Base-by-base conservation (phyloP, 108 stramenopile genomes). In the Pseudonitzschia multistriata region DNA sequence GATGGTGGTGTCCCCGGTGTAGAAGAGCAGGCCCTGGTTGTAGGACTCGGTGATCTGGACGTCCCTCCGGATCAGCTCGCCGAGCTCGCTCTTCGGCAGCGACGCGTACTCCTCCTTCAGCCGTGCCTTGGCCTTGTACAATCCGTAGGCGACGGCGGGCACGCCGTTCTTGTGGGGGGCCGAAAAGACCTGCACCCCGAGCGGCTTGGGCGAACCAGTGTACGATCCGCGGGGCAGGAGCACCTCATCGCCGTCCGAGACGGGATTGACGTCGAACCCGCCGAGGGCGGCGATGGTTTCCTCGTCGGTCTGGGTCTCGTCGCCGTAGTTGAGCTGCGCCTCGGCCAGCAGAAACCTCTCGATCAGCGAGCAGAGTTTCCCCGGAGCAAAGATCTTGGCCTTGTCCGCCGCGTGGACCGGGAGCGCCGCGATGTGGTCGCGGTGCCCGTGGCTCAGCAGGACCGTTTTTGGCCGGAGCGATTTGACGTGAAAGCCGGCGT, bases 1-100 rank as follows among this genome's bases (percentile, higher is more conserved):
- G 33, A 85, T 85, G 45, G 79, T 79, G 4, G 84, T 85, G 35
- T 85, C 84, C 5, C 84, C 84, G 8, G 81, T 82, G 55, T 81
- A 85, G 48, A 82, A 85, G 24, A 85, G 24, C 17, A 85, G 33
- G 3, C 84, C 84, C 48, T 85, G 77, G 17, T 79, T 60, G 66
- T 80, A 85, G 39, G 45, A 56, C 57, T 85, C 84, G 4, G 78
- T 80, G 28, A 85, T 80, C 11, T 54, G 71, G n/a, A 79, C 54
- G 19, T 59, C 57, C 34, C 35, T 30, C 3, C 76, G 71, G 35
- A 84, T 69, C 13, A 84, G 40, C 14, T 47, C 74, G 0, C 81
- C 83, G 25, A 84, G 42, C 49, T 76, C 71, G 40, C 65, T 76
- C 29, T 85, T 85, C 27, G 67, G 67, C 68, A 82, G 71, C 4